A percentile compares a stretch with the other conserved stretches of the same genome.
phyloP scores from a whole-genome alignment of 306 rosid species.

The Medicago lupulina region DNA sequence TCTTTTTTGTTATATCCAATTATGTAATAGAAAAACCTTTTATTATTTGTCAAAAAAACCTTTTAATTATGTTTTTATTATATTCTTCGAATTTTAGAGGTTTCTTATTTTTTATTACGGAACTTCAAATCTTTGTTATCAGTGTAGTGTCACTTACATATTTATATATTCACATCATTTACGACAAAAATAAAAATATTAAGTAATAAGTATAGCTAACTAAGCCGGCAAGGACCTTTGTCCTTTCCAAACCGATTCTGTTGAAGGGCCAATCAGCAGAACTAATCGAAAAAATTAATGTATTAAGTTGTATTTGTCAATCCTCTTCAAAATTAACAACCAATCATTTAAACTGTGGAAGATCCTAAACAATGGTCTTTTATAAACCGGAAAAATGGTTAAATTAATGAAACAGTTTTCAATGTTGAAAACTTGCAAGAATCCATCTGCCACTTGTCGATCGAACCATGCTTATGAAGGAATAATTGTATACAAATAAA shows the following conservation, averaged over 20 bases:
- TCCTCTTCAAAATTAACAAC: not conserved
- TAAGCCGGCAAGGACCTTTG: slow-evolving; percentile 5
- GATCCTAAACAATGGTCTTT: not conserved
- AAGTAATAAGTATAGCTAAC: not conserved
- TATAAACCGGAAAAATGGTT: not conserved
- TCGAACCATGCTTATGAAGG: not conserved
- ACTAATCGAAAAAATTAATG: not conserved
- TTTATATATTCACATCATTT: not conserved
- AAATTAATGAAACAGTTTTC: not conserved
- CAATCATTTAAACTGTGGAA: not conserved
- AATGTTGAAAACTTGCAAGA: not conserved
- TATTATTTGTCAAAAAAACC: no score
- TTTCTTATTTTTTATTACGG: no score
- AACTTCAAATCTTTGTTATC: not conserved
- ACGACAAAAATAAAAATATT: not conserved
- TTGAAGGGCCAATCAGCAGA: not conserved
- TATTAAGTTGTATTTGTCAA: not conserved
- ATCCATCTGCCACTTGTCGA: slow-evolving; percentile 21
- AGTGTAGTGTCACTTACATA: not conserved
- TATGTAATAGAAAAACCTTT: no score
- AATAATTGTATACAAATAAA: not conserved
- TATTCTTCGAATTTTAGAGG: no score
- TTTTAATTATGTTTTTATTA: no score
- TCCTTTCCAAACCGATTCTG: not conserved
- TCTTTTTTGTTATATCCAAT: no score